Evolutionary conservation across 805 yeast genomes (phyloP).

Genomic region (Saturnispora sanitii): DNA sequence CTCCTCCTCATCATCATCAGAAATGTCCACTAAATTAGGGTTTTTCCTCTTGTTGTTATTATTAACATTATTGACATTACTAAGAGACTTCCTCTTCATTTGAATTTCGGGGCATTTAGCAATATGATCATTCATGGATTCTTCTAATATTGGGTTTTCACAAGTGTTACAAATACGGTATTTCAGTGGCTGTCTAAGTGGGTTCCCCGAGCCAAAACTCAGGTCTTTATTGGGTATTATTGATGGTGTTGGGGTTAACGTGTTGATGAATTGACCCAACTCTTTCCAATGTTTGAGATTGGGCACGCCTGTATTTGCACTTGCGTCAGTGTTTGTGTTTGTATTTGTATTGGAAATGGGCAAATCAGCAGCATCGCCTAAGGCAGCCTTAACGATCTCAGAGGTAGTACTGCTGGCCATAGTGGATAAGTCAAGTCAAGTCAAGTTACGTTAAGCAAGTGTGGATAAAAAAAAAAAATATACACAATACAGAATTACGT

Average conservation of each 20-base stretch:
- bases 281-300: conserved; percentile 29
- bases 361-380: no score
- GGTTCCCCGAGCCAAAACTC: conserved; percentile 18
- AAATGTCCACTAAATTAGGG: neutral
- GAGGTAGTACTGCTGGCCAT: no score
- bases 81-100: conserved; percentile 12
- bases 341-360: no score
- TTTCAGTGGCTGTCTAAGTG: conserved; percentile 30
- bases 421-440: no score
- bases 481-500: no score
- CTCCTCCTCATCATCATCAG: neutral
- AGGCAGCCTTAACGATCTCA: no score
- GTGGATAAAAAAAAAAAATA: no score
- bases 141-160: conserved; percentile 34
- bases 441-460: no score
- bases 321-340: no score
- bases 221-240: conserved; percentile 9
- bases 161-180: conserved; percentile 41
- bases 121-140: conserved; percentile 31
- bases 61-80: neutral
- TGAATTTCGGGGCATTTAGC: conserved; percentile 29
- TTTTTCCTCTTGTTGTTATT: neutral
- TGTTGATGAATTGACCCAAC: conserved; percentile 26
- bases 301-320: no score
- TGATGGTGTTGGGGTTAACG: conserved; percentile 18